A percentile compares a stretch with the other conserved stretches of the same genome.
phyloP scores from a whole-genome alignment of 2,329 filamentous ascomycete species.

The Colletotrichum eleusines region DNA sequence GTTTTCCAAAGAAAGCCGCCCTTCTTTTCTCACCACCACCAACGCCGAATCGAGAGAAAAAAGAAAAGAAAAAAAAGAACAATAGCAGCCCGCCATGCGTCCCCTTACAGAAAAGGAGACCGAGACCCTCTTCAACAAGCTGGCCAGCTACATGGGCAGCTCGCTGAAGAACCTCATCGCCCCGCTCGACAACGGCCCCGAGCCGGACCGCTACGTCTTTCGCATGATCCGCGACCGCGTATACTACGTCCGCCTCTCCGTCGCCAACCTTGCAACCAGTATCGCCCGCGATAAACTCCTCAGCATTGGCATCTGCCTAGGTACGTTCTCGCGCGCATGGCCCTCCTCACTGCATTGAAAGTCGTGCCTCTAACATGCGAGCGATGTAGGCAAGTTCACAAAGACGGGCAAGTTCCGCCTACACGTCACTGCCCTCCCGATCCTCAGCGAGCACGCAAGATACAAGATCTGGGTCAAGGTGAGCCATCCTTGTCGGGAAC shows the following conservation, averaged over 20 bases:
- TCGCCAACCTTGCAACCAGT: slow-evolving; percentile 92
- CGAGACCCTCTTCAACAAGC: slow-evolving; percentile 88
- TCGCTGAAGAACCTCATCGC: slow-evolving; percentile 88
- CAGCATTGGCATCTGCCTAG: slow-evolving; percentile 88
- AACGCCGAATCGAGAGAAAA: slow-evolving; percentile 11
- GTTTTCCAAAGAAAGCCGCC: slow-evolving; percentile 6
- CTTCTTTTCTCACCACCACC: neutral
- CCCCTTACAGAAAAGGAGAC: slow-evolving; percentile 84
- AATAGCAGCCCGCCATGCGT: slow-evolving; percentile 69
- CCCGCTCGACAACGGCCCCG: slow-evolving; percentile 74
- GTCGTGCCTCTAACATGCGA: slow-evolving; percentile 7
- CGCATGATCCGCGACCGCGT: slow-evolving; percentile 77
- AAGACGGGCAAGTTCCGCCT: slow-evolving; percentile 96
- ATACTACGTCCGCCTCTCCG: slow-evolving; percentile 90
- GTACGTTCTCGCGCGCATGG: slow-evolving; percentile 50
- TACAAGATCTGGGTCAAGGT: slow-evolving; percentile 96
- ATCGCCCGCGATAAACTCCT: slow-evolving; percentile 85
- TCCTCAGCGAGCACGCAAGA: slow-evolving; percentile 89
- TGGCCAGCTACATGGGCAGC: slow-evolving; percentile 91
- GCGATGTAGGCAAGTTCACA: slow-evolving; percentile 82
- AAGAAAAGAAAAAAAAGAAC: neutral
- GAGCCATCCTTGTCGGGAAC: neutral
- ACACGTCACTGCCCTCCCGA: slow-evolving; percentile 88
- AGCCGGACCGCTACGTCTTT: slow-evolving; percentile 86
- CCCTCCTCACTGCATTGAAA: neutral